A percentile compares a stretch with the other conserved stretches of the same genome.
Evolutionary conservation across 176 grass and related monocot genomes (phyloP).

Genomic region (Bonia amplexicaulis): DNA sequence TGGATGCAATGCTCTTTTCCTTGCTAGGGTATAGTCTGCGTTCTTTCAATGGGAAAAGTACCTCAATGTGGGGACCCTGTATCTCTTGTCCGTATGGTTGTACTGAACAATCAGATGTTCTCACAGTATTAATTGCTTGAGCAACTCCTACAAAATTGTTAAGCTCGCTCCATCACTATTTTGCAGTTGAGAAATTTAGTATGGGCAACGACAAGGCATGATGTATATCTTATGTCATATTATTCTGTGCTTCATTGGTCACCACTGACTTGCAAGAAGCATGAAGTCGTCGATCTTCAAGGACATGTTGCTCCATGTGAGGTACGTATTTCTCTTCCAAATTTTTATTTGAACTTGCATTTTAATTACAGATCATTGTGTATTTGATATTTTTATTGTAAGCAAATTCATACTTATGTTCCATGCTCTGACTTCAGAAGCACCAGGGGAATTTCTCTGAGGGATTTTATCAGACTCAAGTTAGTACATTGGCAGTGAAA

Average conservation of each 20-base stretch:
- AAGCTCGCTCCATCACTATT: neutral
- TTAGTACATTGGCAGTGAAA: conserved; percentile 76
- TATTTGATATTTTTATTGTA: conserved; percentile 18
- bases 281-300: conserved; percentile 63
- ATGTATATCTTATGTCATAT: conserved; percentile 76
- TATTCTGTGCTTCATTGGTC: conserved; percentile 82
- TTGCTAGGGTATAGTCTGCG: neutral
- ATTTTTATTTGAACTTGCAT: neutral
- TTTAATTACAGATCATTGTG: neutral
- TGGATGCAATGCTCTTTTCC: neutral
- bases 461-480: conserved; percentile 77
- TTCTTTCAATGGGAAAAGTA: neutral
- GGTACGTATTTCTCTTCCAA: conserved; percentile 42
- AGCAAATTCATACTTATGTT: neutral
- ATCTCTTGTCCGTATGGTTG: neutral
- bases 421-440: conserved; percentile 44
- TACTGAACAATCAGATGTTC: conserved; percentile 1
- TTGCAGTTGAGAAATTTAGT: conserved; percentile 89
- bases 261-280: conserved; percentile 45
- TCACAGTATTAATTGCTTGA: neutral
- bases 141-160: neutral
- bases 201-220: conserved; percentile 80
- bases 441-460: conserved; percentile 72
- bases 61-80: neutral
- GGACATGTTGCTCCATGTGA: conserved; percentile 58